Base-by-base conservation (phyloP, 2,329 filamentous ascomycete species). In the Parastagonospora avenae region DNA sequence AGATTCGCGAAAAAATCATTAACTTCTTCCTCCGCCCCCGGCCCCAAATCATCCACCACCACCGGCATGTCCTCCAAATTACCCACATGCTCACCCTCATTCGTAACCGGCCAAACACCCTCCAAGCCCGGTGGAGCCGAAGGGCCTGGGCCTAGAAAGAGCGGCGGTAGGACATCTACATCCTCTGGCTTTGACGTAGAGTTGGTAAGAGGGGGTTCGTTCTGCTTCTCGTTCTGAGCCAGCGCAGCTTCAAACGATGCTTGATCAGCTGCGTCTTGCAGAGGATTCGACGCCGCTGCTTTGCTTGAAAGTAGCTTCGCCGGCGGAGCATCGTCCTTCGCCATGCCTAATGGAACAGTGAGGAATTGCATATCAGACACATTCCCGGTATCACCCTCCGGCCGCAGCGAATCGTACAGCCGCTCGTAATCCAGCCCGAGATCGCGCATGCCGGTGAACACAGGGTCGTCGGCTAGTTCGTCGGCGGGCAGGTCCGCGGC, bases 111-210 rank as follows among this genome's bases (percentile, higher is more conserved):
- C 56, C 57, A 60, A 4, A 48, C 27, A 2, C 55, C 16, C 4
- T 5, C 48, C 5, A 57, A 10, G 15, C 56, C 57, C 2, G 42
- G 14, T 1, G 63, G 60, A 2, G 60, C 11, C 11, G 63, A 55
- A 4, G 63, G 63, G 1, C 61, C 61, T 7, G 57, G 61, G 4
- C 53, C 61, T 14, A 59, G 14, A 46, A 66, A 39, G 15, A 32
- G 57, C 1, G 61, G 61, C 1, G 63, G 39, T 10, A 58, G 27
- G 6, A 50, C 52, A 30, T 53, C 50, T 11, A 47, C 33, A 16
- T 45, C 31, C 28, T 42, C 35, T 44, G 14, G 19, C 19, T 31
- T 27, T n/a, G n/a, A 11, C 12, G 33, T 28, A 15, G 29, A 11
- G 9, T 32, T n/a, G 10, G 35, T 28, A 33, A 14, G 4, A 36